Evolutionary conservation across 2,329 filamentous ascomycete genomes (phyloP), one percentile per base, ranked within the genome.

Genomic region (Colletotrichum aenigma): DNA sequence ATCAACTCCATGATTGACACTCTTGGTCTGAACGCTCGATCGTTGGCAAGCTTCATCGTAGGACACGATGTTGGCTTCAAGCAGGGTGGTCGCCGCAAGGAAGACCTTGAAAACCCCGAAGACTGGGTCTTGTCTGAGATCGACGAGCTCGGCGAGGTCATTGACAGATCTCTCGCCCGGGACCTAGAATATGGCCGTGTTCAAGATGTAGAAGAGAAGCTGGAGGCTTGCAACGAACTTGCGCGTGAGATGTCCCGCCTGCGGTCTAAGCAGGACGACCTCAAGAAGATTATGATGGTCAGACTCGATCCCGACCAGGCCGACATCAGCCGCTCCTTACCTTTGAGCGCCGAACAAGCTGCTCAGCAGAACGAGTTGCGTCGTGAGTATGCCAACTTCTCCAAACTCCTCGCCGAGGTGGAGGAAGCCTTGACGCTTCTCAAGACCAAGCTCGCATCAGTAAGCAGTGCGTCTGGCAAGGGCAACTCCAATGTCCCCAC

Each of bases 1-100:
- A 94, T 96, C 82, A 96, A 97, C 83, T 94, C 94, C 15, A 99
- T 98, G 97, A 93, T 99, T 58, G 95, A 98, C 80, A 96, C 95
- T 0, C 87, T 98, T 55, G 96, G 96, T 12, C 90, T 98, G 66
- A 98, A 98, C 82, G 92, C 88, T 13, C 88, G 91, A 18, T 92
- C 94, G 7, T 91, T 96, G 48, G 88, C 89, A 64, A 87, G 87
- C 13, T 94, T 93, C 78, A 88, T 96, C 58, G 88, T 91, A 71
- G 95, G 93, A 9, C 94, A 97, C 79, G 88, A 88, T 13, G 87
- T 92, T 66, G 84, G 88, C 56, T 84, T 87, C 66, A 87, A 89
- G 67, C 86, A 91, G 43, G 85, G 86, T 12, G 89, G 88, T 26
- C 89, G 94, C 36, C 89, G 87, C 9, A 90, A 90, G 76, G 88